Evolutionary conservation across 2,329 filamentous ascomycete species (phyloP).

Genomic region (Fusarium sp.): DNA sequence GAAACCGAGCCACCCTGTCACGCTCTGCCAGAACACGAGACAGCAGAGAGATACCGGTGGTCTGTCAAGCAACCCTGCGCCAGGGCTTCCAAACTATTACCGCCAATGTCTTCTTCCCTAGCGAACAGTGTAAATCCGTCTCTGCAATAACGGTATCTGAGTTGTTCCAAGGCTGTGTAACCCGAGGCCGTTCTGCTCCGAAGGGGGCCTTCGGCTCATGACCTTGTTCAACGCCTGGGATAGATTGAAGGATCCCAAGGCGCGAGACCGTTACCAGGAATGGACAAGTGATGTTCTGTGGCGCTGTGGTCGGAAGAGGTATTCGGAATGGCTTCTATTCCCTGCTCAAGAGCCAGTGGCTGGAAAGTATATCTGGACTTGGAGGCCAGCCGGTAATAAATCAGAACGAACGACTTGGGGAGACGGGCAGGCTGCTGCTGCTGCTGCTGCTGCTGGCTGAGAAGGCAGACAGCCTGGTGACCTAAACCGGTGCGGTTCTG

Average conservation of each 20-base stretch:
- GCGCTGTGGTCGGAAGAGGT: slow-evolving; percentile 16
- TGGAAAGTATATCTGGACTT: slow-evolving; percentile 12
- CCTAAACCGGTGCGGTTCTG: slow-evolving; percentile 31
- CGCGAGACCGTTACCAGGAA: slow-evolving; percentile 27
- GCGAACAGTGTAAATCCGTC: slow-evolving; percentile 31
- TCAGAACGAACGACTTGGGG: slow-evolving; percentile 34
- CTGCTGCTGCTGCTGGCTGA: slow-evolving; percentile 1
- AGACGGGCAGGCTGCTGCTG: neutral
- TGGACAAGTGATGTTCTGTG: slow-evolving; percentile 13
- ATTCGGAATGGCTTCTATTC: slow-evolving; percentile 13
- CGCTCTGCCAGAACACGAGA: slow-evolving; percentile 24
- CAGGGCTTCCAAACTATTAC: slow-evolving; percentile 25
- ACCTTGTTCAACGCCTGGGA: slow-evolving; percentile 35
- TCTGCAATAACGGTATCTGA: slow-evolving; percentile 31
- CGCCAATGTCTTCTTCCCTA: slow-evolving; percentile 25
- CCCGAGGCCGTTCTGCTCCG: slow-evolving; percentile 33
- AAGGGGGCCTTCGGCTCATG: slow-evolving; percentile 34
- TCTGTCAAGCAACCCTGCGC: slow-evolving; percentile 37
- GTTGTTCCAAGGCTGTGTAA: slow-evolving; percentile 39
- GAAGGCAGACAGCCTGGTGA: slow-evolving; percentile 24
- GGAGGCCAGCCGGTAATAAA: slow-evolving; percentile 7
- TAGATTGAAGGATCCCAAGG: slow-evolving; percentile 32
- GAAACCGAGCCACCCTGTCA: slow-evolving; percentile 23
- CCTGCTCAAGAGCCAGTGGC: slow-evolving; percentile 5
- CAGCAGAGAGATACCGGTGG: slow-evolving; percentile 33